phyloP scores from a whole-genome alignment of 1,139 yeast species.

The Spathaspora jeffriesii region DNA sequence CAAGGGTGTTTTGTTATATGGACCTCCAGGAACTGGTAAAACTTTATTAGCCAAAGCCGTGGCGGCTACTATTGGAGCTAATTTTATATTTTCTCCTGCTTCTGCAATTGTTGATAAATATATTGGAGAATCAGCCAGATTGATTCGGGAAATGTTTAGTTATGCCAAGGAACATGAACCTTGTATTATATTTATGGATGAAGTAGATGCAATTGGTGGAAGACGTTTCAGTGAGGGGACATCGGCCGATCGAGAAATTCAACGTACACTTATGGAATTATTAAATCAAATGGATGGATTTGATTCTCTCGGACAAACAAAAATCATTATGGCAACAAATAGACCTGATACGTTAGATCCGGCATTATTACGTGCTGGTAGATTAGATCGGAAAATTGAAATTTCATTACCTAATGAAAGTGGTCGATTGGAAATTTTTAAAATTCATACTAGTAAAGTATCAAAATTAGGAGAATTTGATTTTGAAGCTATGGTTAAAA shows the following conservation, averaged over 20 bases:
- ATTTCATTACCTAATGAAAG: constrained; percentile 96
- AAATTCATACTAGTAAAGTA: constrained; percentile 87
- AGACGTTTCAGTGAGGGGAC: constrained; percentile 98
- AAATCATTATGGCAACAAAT: constrained; percentile 98
- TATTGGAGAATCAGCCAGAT: constrained; percentile 97
- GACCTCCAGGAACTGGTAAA: constrained; percentile 99
- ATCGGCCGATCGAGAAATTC: constrained; percentile 98
- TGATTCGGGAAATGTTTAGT: constrained; percentile 98
- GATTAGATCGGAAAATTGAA: constrained; percentile 97
- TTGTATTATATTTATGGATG: constrained; percentile 99
- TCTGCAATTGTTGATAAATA: constrained; percentile 98
- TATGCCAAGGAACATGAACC: constrained; percentile 99
- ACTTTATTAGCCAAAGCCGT: constrained; percentile 96
- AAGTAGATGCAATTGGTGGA: constrained; percentile 99
- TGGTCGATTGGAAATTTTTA: constrained; percentile 92
- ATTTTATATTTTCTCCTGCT: constrained; percentile 97
- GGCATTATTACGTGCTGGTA: constrained; percentile 97
- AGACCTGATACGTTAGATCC: constrained; percentile 99
- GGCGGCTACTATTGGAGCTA: constrained; percentile 98
- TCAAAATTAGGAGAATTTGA: constrained; percentile 95
- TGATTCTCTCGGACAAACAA: constrained; percentile 95
- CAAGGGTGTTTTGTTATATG: constrained; percentile 94
- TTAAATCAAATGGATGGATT: constrained; percentile 99
- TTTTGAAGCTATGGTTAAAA: constrained; percentile 94
- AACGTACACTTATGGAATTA: constrained; percentile 97